A percentile compares a stretch with the other conserved stretches of the same genome.
These are phyloP conservation scores for Leccinum subgranulosum DNA, from an alignment of 768 basidiomycete genomes.

Conservation along the genomic window DNA sequence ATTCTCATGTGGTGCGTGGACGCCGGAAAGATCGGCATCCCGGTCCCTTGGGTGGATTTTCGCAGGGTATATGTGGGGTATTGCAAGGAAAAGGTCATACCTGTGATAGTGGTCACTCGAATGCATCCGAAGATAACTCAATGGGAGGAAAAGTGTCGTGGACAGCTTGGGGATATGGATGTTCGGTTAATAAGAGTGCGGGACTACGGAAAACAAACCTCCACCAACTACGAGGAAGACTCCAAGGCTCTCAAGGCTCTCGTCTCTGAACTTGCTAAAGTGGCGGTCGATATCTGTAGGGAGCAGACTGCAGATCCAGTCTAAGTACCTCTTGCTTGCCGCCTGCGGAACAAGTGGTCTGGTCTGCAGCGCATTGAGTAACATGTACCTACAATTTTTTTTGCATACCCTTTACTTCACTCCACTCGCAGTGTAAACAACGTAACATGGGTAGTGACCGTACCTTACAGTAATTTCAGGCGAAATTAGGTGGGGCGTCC, in stretches of 20 bases:
- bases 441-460: neutral
- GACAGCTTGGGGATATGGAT: slow-evolving; percentile 9
- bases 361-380: neutral
- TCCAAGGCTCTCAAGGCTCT: slow-evolving; percentile 11
- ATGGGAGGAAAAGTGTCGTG: slow-evolving; percentile 14
- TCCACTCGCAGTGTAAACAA: neutral
- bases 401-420: neutral
- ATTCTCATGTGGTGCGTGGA: slow-evolving; percentile 27
- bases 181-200: slow-evolving; percentile 13
- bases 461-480: neutral
- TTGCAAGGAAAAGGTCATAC: slow-evolving; percentile 18
- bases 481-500: neutral
- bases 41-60: slow-evolving; percentile 18
- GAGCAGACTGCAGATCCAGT: slow-evolving; percentile 1
- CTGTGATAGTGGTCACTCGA: slow-evolving; percentile 19
- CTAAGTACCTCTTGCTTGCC: neutral
- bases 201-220: slow-evolving; percentile 3
- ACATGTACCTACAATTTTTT: neutral
- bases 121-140: neutral
- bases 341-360: neutral
- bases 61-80: slow-evolving; percentile 24
- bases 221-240: slow-evolving; percentile 15
- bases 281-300: neutral
- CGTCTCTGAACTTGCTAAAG: slow-evolving; percentile 4
- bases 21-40: slow-evolving; percentile 17